Base-by-base conservation (phyloP, 1,284 basidiomycete genomes). In the Vanrija humicola region DNA sequence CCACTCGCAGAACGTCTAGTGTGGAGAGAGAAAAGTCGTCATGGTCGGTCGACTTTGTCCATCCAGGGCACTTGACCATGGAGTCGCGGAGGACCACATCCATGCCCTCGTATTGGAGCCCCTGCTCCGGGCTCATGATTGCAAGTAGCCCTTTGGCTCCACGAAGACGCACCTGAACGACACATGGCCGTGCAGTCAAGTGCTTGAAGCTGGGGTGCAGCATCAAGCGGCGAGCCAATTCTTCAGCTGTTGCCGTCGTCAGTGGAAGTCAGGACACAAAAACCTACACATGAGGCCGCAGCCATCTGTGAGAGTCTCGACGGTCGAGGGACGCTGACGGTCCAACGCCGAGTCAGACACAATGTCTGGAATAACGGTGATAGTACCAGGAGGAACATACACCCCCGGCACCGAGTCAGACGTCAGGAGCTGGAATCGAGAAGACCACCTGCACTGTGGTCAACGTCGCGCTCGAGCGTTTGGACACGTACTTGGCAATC, bases 271-370 rank as follows among this genome's bases (percentile, higher is more conserved):
- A 9, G 8, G 2, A 26, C 16, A 10, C 23, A 2, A 2, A 6
- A 23, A 58, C 67, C 47, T 52, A 68, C 70, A 69, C 72, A 74
- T 74, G 14, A 70, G 51, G 18, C 72, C 72, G 46, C 69, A 71
- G 2, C 72, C 72, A 43, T 74, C 72, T 3, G 68, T 72, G 14
- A 74, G 51, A 16, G 48, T 58, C 38, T 58, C 48, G 4, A 25
- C 14, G 1, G 52, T 39, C 3, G 25, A 38, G 3, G 56, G 52
- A 12, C 29, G 8, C 3, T 29, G 9, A 3, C 48, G 54, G 23
- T 50, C 18, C 3, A 56, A 63, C 50, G 69, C 60, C 23, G 66
- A 60, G 0, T 62, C 61, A 39, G 47, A 50, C 2, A 71, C 63
- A 26, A 71, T 64, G 48, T 74, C 72, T 1, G 48, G 50, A 18